These are phyloP conservation scores for Coemansia sp. DNA, from an alignment of 192 early-diverging fungal species.

Conservation along the genomic window DNA sequence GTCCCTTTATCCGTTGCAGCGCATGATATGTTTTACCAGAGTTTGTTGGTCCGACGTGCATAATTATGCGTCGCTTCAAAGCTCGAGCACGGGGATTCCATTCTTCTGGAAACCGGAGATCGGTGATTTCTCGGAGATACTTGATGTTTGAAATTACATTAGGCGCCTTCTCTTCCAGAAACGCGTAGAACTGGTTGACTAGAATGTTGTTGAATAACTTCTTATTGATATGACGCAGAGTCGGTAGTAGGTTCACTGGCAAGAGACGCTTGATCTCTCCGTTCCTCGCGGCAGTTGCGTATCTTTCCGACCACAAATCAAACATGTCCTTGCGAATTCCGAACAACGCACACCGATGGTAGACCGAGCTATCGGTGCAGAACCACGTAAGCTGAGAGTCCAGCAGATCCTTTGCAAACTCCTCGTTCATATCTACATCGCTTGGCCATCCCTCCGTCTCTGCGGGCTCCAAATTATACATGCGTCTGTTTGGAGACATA, in stretches of 20 bases:
- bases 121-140: slow-evolving; percentile 64
- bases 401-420: slow-evolving; percentile 23
- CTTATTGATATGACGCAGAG: slow-evolving; percentile 24
- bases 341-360: slow-evolving; percentile 40
- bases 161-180: slow-evolving; percentile 49
- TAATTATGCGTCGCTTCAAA: slow-evolving; percentile 77
- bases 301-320: slow-evolving; percentile 33
- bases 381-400: slow-evolving; percentile 22
- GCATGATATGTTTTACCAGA: slow-evolving; percentile 95
- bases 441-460: slow-evolving; percentile 21
- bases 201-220: slow-evolving; percentile 25
- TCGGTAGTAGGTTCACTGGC: slow-evolving; percentile 21
- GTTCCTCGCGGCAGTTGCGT: slow-evolving; percentile 9
- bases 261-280: slow-evolving; percentile 29
- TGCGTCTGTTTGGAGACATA: not conserved
- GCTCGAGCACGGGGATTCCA: slow-evolving; percentile 74
- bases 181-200: slow-evolving; percentile 52
- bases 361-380: not conserved
- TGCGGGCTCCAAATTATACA: not conserved
- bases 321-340: slow-evolving; percentile 35
- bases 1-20: slow-evolving; percentile 64
- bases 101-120: slow-evolving; percentile 77
- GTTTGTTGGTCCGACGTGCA: slow-evolving; percentile 98
- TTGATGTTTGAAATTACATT: slow-evolving; percentile 45
- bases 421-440: slow-evolving; percentile 36